phyloP scores from a whole-genome alignment of 805 yeast species.

The Yarrowia sp. region DNA sequence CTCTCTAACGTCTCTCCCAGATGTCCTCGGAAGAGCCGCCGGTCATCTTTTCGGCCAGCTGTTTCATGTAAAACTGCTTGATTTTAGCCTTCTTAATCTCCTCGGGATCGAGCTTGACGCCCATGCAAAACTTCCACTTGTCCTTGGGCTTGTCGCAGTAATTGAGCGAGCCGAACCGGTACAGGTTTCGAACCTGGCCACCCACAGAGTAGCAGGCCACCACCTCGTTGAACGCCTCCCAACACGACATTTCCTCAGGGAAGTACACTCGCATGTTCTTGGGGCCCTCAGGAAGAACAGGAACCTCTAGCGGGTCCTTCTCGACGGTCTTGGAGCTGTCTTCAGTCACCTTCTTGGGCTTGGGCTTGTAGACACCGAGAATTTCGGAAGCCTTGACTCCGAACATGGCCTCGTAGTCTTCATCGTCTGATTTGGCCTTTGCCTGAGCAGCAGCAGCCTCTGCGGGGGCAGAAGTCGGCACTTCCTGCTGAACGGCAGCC shows the following conservation, averaged over 20 bases:
- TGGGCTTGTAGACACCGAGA: slow-evolving; percentile 30
- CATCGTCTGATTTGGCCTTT: slow-evolving; percentile 34
- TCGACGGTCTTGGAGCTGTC: not conserved
- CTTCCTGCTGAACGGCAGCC: slow-evolving; percentile 20
- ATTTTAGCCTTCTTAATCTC: slow-evolving; percentile 59
- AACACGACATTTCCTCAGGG: slow-evolving; percentile 66
- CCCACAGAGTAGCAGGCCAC: slow-evolving; percentile 88
- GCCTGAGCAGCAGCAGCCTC: slow-evolving; percentile 23
- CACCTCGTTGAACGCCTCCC: slow-evolving; percentile 86
- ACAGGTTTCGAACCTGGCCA: slow-evolving; percentile 84
- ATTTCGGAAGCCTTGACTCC: slow-evolving; percentile 33
- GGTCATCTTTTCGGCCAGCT: slow-evolving; percentile 65
- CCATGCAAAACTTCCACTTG: slow-evolving; percentile 81
- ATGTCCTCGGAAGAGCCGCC: slow-evolving; percentile 84
- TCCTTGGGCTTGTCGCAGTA: slow-evolving; percentile 72
- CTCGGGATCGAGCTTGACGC: slow-evolving; percentile 63
- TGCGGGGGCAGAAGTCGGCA: not conserved
- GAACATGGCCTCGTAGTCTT: slow-evolving; percentile 39
- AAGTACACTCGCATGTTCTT: slow-evolving; percentile 43
- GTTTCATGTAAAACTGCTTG: slow-evolving; percentile 72
- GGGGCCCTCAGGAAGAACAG: slow-evolving; percentile 27
- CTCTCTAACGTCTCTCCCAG: slow-evolving; percentile 63
- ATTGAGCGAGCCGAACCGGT: slow-evolving; percentile 80
- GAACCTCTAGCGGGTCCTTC: slow-evolving; percentile 28
- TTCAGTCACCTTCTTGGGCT: slow-evolving; percentile 12